Base-by-base conservation (phyloP, 2,329 filamentous ascomycete species). In the Fusarium sp. region DNA sequence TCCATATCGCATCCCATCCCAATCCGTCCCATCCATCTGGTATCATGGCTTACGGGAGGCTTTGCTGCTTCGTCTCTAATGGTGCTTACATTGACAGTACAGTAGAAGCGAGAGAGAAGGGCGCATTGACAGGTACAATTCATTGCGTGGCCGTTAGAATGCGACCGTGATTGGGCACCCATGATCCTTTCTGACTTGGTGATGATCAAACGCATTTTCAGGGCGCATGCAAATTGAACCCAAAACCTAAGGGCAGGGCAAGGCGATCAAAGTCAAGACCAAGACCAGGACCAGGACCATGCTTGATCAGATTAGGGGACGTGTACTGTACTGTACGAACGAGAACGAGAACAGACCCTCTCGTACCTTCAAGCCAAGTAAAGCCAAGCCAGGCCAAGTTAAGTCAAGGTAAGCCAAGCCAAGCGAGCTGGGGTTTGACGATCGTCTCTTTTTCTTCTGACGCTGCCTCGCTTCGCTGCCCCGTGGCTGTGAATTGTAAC, bases 191-290 rank as follows among this genome's bases (percentile, higher is more conserved):
- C 34, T n/a, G 3, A 14, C 25, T 37, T 37, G 41, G 58, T 47
- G 61, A 66, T 29, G 34, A 48, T 46, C 49, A 57, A 52, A 54
- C 57, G 63, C 51, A 60, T 70, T 64, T 59, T 70, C 62, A 70
- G 56, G 67, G 67, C 67, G 67, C 67, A 70, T 49, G 61, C 47
- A 66, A 44, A 65, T 58, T 66, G 37, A 48, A 44, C 22, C 24
- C 24, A 44, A 66, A 66, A 53, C 47, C 27, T 40, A 40, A 65
- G 61, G 42, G 44, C 61, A 65, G 61, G 42, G 46, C 61, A 64
- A 67, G 67, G 64, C 69, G 61, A 61, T 61, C 54, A 61, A 20
- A 32, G 47, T 34, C 49, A 52, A 65, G 61, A 44, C 24, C 24
- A 25, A 7, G 24, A 25, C 57, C 46, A 61, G 29, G 42, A 41